A percentile compares a stretch with the other conserved stretches of the same genome.
Evolutionary conservation across 108 stramenopile genomes (phyloP).

Genomic region (Pinguiococcus pyrenoidosus): DNA sequence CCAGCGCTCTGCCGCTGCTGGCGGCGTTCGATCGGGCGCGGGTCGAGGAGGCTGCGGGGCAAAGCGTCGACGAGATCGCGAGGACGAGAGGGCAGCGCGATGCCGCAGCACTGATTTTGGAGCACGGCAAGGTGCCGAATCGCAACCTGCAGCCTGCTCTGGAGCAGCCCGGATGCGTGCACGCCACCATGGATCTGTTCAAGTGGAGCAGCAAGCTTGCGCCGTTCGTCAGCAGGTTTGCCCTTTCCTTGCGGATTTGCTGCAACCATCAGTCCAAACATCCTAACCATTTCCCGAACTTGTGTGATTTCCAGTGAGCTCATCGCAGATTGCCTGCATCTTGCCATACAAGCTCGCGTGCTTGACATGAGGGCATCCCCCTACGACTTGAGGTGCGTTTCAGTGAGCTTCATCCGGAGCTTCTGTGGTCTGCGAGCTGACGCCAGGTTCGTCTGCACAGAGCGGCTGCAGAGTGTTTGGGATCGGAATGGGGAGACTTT

Average conservation of each 20-base stretch:
- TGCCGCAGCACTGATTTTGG: not conserved
- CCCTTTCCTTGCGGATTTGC: not conserved
- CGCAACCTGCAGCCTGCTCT: constrained; percentile 32
- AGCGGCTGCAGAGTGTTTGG: constrained; percentile 1
- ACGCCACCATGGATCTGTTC: constrained; percentile 86
- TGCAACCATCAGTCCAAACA: not conserved
- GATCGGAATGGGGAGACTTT: not conserved
- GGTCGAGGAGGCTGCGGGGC: too few relatives aligned
- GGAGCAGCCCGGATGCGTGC: constrained; percentile 69
- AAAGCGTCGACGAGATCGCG: too few relatives aligned
- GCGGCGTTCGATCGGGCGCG: constrained; percentile 32
- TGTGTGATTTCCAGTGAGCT: not conserved
- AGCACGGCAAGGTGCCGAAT: not conserved
- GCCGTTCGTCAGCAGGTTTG: constrained; percentile 51
- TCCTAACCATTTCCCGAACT: too few relatives aligned
- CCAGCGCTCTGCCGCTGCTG: constrained; percentile 61
- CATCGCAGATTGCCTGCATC: not conserved
- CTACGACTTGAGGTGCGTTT: constrained; percentile 45
- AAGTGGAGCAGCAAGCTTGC: constrained; percentile 62
- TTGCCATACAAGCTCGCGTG: too few relatives aligned
- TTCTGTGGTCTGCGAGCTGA: not conserved
- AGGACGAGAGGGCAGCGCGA: too few relatives aligned
- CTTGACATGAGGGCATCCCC: constrained; percentile 76
- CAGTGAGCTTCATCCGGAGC: not conserved
- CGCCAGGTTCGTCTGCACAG: not conserved